Evolutionary conservation across 768 basidiomycete genomes (phyloP).

Genomic region (Pleurotus citrinopileatus): DNA sequence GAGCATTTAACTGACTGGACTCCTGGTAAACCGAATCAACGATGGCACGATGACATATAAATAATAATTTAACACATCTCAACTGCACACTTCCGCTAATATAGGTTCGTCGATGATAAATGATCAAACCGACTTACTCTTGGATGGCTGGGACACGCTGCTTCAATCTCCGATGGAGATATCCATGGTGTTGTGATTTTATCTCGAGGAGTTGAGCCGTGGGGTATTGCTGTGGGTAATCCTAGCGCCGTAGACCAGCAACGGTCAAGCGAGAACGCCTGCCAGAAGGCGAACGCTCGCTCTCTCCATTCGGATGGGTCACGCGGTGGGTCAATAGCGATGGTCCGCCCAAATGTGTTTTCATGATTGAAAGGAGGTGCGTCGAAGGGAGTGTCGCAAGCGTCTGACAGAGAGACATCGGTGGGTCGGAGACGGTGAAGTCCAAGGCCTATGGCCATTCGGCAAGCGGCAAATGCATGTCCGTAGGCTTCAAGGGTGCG

Average conservation of each 20-base stretch:
- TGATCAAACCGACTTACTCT: constrained; percentile 10
- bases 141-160: not conserved
- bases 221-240: constrained; percentile 49
- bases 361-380: constrained; percentile 9
- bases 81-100: not conserved
- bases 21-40: not conserved
- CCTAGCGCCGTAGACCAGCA: constrained; percentile 57
- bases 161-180: not conserved
- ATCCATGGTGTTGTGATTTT: constrained; percentile 56
- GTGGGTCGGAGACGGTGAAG: constrained; percentile 47
- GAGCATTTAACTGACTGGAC: not conserved
- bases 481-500: constrained; percentile 58
- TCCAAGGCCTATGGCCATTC: constrained; percentile 58
- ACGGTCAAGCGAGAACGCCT: constrained; percentile 59
- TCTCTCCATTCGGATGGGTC: constrained; percentile 43
- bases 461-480: constrained; percentile 56
- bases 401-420: constrained; percentile 16
- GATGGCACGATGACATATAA: not conserved
- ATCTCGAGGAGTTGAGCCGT: constrained; percentile 43
- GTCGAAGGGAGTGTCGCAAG: constrained; percentile 6
- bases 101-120: constrained; percentile 9
- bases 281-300: constrained; percentile 56
- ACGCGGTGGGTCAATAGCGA: constrained; percentile 28
- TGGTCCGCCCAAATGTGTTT: constrained; percentile 15
- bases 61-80: not conserved